Conservation (phyloP, 768 basidiomycete genomes). For the Neoboletus brunneissimus region DNA sequence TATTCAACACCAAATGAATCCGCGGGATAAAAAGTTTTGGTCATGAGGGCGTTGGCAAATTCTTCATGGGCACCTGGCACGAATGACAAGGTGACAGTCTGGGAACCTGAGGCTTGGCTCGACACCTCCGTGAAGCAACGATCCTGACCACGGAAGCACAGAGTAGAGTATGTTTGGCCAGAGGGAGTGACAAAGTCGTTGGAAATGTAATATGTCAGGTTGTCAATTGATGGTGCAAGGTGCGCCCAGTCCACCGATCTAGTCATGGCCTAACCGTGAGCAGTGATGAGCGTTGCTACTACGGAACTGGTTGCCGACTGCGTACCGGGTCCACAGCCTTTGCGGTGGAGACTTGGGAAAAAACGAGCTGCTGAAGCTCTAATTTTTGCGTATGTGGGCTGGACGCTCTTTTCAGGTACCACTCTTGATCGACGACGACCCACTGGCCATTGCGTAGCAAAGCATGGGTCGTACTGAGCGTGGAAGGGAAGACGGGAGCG, state of each 20-base stretch:
- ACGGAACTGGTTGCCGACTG: not conserved
- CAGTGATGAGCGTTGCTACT: constrained; percentile 4
- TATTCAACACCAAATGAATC: constrained; percentile 47
- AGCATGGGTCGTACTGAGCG: constrained; percentile 55
- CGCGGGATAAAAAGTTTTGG: constrained; percentile 25
- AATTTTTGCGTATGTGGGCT: constrained; percentile 38
- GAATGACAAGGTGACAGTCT: constrained; percentile 52
- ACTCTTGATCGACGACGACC: constrained; percentile 58
- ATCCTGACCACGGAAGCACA: constrained; percentile 44
- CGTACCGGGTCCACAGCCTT: constrained; percentile 39
- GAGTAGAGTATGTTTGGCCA: constrained; percentile 45
- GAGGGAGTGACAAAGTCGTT: constrained; percentile 38
- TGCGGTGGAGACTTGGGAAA: constrained; percentile 45
- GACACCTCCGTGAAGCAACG: constrained; percentile 43
- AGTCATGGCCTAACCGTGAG: constrained; percentile 23
- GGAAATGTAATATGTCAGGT: constrained; percentile 50
- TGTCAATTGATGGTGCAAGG: constrained; percentile 42
- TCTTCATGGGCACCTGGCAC: constrained; percentile 47
- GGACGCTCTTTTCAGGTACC: constrained; percentile 38
- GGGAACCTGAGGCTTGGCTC: constrained; percentile 34
- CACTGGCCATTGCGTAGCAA: constrained; percentile 56
- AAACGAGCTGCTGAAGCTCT: constrained; percentile 74
- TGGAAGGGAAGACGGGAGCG: constrained; percentile 47
- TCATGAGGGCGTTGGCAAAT: constrained; percentile 43
- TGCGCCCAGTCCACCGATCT: constrained; percentile 38